These are phyloP conservation scores for Colletotrichum camelliae DNA, from an alignment of 2,329 filamentous ascomycete genomes.

Conservation along the genomic window DNA sequence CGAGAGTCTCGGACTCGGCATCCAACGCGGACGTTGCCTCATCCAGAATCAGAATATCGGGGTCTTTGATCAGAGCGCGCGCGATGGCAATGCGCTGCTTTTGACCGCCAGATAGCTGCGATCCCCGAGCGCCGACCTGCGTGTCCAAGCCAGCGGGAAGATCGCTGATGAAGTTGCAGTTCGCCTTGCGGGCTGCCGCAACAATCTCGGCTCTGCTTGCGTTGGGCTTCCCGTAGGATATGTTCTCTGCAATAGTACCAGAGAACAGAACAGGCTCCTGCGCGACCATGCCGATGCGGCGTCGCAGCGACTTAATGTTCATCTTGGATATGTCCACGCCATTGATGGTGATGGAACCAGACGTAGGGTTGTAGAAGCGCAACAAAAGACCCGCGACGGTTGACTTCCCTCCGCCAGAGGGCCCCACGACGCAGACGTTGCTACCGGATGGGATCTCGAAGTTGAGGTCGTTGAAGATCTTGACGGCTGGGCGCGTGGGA, in stretches of 20 bases:
- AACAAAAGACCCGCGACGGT: constrained; percentile 92
- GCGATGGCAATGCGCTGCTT: constrained; percentile 99
- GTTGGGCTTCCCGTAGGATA: constrained; percentile 84
- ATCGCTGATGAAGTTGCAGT: constrained; percentile 95
- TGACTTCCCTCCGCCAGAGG: constrained; percentile 94
- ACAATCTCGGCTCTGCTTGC: constrained; percentile 84
- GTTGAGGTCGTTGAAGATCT: constrained; percentile 85
- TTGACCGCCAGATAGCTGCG: constrained; percentile 93
- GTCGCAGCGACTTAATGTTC: constrained; percentile 91
- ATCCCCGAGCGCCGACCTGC: constrained; percentile 87
- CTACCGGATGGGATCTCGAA: constrained; percentile 93
- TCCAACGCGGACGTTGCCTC: constrained; percentile 96
- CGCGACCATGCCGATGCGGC: constrained; percentile 92
- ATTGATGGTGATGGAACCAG: constrained; percentile 81
- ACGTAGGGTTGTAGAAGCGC: constrained; percentile 86
- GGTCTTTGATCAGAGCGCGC: constrained; percentile 90
- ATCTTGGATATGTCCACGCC: constrained; percentile 82
- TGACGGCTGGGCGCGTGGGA: constrained; percentile 89
- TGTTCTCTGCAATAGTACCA: constrained; percentile 85
- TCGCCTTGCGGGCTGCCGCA: constrained; percentile 85
- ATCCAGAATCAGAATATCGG: constrained; percentile 95
- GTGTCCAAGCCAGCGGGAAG: constrained; percentile 97
- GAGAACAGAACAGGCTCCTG: constrained; percentile 95
- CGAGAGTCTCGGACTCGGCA: constrained; percentile 94
- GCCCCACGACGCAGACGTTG: constrained; percentile 96